phyloP scores from a whole-genome alignment of 441 rosid genomes.

The Gossypium trilobum region DNA sequence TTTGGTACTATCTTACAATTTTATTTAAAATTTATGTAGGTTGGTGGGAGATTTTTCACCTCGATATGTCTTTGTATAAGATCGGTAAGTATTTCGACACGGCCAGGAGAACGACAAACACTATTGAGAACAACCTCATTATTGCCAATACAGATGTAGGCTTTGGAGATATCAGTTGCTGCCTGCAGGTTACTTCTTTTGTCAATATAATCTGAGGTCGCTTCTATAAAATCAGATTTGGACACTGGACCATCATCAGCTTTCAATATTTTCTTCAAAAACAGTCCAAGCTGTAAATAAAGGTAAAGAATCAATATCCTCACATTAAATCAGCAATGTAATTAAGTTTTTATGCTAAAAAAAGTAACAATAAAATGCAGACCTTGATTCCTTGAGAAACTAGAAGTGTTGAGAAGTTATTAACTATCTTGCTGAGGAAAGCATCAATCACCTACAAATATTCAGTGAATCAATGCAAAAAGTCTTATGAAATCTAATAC shows the following conservation, averaged over 20 bases:
- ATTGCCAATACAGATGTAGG: conserved; percentile 63
- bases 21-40: not conserved
- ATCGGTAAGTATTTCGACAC: conserved; percentile 32
- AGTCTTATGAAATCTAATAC: conserved; percentile 6
- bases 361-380: conserved; percentile 1
- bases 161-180: conserved; percentile 59
- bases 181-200: conserved; percentile 44
- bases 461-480: conserved; percentile 5
- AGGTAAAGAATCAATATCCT: not conserved
- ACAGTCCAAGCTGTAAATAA: conserved; percentile 52
- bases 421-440: conserved; percentile 70
- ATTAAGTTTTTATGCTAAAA: not conserved
- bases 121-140: conserved; percentile 24
- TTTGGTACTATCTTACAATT: not conserved
- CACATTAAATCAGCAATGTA: not conserved
- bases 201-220: conserved; percentile 61
- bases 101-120: conserved; percentile 22
- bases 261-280: conserved; percentile 63
- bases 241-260: conserved; percentile 48
- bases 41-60: conserved; percentile 28
- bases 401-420: conserved; percentile 73
- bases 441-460: conserved; percentile 62
- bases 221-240: conserved; percentile 58
- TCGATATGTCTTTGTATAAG: conserved; percentile 52
- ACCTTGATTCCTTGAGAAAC: conserved; percentile 92